Evolutionary conservation across 495 filamentous ascomycete genomes (phyloP).

Genomic region (Echria macrotheca): DNA sequence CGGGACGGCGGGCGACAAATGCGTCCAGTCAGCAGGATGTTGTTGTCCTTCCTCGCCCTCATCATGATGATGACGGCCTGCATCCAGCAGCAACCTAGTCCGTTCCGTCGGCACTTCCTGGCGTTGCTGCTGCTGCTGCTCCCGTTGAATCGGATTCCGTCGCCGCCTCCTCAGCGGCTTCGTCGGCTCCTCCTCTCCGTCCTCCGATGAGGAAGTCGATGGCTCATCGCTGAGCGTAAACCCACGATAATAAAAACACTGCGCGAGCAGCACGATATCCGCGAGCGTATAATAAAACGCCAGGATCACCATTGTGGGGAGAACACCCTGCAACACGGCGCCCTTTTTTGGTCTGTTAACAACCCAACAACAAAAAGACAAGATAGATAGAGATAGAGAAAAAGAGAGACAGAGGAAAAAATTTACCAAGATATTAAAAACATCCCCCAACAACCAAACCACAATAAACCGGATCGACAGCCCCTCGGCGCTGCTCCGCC

Average conservation of each 20-base stretch:
- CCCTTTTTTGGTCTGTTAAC: conserved; percentile 38
- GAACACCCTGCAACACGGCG: conserved; percentile 83
- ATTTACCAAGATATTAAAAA: conserved; percentile 78
- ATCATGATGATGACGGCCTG: not conserved
- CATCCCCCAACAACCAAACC: conserved; percentile 87
- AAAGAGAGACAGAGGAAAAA: not conserved
- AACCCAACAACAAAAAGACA: no score
- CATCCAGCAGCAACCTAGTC: conserved; percentile 32
- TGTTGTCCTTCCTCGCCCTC: conserved; percentile 16
- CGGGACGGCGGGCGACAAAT: conserved; percentile 77
- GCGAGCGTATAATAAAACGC: conserved; percentile 94
- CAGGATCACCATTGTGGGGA: conserved; percentile 93
- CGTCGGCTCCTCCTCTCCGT: no score
- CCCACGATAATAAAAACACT: conserved; percentile 92
- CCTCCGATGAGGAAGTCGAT: no score
- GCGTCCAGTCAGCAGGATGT: conserved; percentile 44
- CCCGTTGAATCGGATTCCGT: no score
- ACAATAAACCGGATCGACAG: conserved; percentile 85
- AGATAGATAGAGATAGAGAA: no score
- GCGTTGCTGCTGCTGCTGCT: conserved; percentile 21
- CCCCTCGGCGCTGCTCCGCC: conserved; percentile 77
- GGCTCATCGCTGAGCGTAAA: conserved; percentile 65
- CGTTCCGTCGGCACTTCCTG: conserved; percentile 30
- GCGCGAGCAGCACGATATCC: conserved; percentile 77
- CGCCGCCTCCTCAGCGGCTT: conserved; percentile 12